A percentile compares a stretch with the other conserved stretches of the same genome.
phyloP scores from a whole-genome alignment of 192 early-diverging fungal genomes.

The Umbelopsis ramanniana region DNA sequence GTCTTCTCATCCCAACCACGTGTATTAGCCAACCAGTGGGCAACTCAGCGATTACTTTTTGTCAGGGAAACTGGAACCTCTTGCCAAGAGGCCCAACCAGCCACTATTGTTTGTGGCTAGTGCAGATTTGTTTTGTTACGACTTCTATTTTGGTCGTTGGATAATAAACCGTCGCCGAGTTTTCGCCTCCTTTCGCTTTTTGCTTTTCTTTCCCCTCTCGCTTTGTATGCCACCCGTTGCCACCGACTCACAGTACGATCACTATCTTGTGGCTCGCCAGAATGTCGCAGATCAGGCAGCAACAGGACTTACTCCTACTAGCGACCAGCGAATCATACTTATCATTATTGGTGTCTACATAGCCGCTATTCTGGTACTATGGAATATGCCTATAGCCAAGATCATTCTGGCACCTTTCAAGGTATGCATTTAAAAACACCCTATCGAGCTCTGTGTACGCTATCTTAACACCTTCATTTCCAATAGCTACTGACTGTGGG shows the following conservation, averaged over 20 bases:
- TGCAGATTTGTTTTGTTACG: slow-evolving; percentile 6
- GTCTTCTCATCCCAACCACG: too few relatives aligned
- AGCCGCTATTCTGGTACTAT: slow-evolving; percentile 72
- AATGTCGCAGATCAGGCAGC: slow-evolving; percentile 30
- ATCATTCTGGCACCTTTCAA: slow-evolving; percentile 94
- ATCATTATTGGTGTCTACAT: slow-evolving; percentile 68
- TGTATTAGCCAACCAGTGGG: not conserved
- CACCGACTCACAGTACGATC: slow-evolving; percentile 25
- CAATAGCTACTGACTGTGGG: slow-evolving; percentile 83
- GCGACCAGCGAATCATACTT: slow-evolving; percentile 42
- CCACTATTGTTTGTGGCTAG: slow-evolving; percentile 17
- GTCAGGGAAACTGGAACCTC: not conserved
- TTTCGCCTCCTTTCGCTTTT: not conserved
- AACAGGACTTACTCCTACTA: slow-evolving; percentile 35
- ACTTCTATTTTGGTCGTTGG: slow-evolving; percentile 8
- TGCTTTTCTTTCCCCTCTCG: not conserved
- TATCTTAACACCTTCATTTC: not conserved
- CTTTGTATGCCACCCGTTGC: slow-evolving; percentile 30
- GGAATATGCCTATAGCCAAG: slow-evolving; percentile 88
- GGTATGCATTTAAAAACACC: slow-evolving; percentile 40
- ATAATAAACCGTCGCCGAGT: not conserved
- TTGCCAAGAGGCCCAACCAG: not conserved
- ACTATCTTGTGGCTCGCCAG: slow-evolving; percentile 42
- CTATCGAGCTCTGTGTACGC: too few relatives aligned
- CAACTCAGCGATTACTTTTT: not conserved